Base-by-base conservation (phyloP, 169 alveolate genomes). In the Plasmodium adleri region DNA sequence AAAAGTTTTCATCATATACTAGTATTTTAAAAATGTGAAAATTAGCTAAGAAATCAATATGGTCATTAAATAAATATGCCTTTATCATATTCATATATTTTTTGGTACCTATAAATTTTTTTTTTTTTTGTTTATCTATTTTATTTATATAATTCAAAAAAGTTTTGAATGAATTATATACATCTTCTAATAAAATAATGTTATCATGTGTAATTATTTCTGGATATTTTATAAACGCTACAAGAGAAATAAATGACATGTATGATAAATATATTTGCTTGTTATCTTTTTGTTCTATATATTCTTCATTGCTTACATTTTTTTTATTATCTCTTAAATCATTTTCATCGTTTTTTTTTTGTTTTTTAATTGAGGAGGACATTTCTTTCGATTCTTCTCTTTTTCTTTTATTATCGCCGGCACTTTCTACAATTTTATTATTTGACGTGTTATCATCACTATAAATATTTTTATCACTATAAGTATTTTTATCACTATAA, bases 11-110 rank as follows among this genome's bases (percentile, higher is more conserved):
- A 32, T 76, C 89, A 10, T 50, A 52, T 50, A 76, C 67, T 10
- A 76, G 28, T n/a, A 76, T n/a, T 50, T 76, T 66, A 47, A 64
- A 76, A 1, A 76, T 76, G 20, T 76, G 89, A 50, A 26, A 7
- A 52, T 76, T 76, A 0, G 78, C 89, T 6, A 76, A 26, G n/a
- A 76, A 32, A 12, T 76, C 89, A 17, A 76, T 4, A 20, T 49
- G 60, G 3, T 49, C 15, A n/a, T 76, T 76, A 54, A 64, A 66
- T 3, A 76, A 22, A 43, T 76, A 76, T 47, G 50, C 67, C 15
- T 8, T 52, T 17, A 76, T 22, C 6, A 49, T 28, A 50, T 66
- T 76, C 17, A 62, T 13, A 32, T 32, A 32, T 32, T 32, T 32
- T 32, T 32, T 32, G 45, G 45, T 32, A 32, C 45, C 8, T 32